These are phyloP conservation scores for Cocos nucifera DNA, from an alignment of 176 grass and related monocot genomes.

Conservation along the genomic window DNA sequence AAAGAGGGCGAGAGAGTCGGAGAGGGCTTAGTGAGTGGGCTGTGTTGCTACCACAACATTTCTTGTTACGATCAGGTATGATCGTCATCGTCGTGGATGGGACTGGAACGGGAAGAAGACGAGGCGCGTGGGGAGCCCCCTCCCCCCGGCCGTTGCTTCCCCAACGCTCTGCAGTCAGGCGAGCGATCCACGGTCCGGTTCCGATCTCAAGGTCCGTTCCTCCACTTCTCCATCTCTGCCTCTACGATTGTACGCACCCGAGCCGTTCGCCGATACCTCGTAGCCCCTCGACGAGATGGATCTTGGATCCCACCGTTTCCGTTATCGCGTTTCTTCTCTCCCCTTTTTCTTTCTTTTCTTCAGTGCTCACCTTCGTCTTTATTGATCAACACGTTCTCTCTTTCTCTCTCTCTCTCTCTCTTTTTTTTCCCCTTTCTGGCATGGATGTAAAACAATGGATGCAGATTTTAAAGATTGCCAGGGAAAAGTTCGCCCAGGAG, in stretches of 20 bases:
- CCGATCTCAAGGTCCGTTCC: slow-evolving; percentile 19
- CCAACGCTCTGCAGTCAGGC: slow-evolving; percentile 24
- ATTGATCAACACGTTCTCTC: background rate
- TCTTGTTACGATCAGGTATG: slow-evolving; percentile 41
- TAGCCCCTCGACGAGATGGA: background rate
- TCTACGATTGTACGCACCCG: background rate
- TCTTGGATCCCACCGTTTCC: background rate
- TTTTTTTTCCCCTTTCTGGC: background rate
- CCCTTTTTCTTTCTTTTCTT: slow-evolving; percentile 6
- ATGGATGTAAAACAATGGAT: background rate
- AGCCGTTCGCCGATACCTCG: slow-evolving; percentile 6
- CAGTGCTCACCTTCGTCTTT: background rate
- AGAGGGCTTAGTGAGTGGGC: background rate
- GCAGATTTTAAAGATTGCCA: slow-evolving; percentile 32
- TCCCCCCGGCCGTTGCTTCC: slow-evolving; percentile 29
- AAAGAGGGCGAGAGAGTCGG: background rate
- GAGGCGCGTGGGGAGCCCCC: slow-evolving; percentile 30
- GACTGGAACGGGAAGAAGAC: slow-evolving; percentile 28
- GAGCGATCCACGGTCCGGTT: slow-evolving; percentile 10
- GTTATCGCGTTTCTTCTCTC: slow-evolving; percentile 3
- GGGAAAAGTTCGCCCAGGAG: slow-evolving; percentile 34
- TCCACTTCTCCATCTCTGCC: background rate
- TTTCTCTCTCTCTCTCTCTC: too few species aligned
- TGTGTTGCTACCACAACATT: slow-evolving; percentile 27
- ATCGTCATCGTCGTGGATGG: slow-evolving; percentile 17